Conservation (phyloP, 176 grass and related monocot species). For the Eremochloa ophiuroides region DNA sequence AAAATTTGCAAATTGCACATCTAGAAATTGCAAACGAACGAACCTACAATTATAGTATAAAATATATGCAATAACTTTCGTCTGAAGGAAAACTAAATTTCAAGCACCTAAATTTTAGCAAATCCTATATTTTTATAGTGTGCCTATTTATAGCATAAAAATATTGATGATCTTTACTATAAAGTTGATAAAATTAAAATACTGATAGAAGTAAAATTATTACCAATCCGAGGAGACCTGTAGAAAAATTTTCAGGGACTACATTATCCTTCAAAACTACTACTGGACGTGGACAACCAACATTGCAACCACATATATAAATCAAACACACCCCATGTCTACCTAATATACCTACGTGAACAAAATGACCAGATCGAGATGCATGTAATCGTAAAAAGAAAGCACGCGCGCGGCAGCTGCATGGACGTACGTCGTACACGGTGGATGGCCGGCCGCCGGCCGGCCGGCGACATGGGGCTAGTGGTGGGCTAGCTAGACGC, state of each 20-base stretch:
- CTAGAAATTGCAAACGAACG: too few species aligned
- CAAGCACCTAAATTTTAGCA: too few species aligned
- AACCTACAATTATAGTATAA: too few species aligned
- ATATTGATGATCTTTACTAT: neutral
- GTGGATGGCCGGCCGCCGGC: neutral
- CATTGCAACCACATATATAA: neutral
- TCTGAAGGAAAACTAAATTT: too few species aligned
- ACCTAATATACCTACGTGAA: conserved; percentile 31
- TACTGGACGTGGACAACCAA: neutral
- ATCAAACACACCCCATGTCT: neutral
- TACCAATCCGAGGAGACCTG: neutral
- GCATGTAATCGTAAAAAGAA: conserved; percentile 1
- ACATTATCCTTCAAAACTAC: conserved; percentile 3
- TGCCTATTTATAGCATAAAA: too few species aligned
- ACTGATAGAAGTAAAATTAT: too few species aligned
- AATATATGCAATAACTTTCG: too few species aligned
- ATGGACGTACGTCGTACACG: neutral
- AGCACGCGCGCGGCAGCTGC: neutral
- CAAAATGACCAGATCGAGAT: conserved; percentile 25
- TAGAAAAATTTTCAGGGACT: conserved; percentile 16
- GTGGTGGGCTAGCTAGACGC: conserved; percentile 15
- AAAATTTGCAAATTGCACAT: too few species aligned
- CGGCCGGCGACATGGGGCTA: neutral
- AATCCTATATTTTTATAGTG: too few species aligned
- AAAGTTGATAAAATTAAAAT: neutral